These are phyloP conservation scores for Porphyra umbilicalis DNA, from an alignment of 31 red algal species.

Conservation along the genomic window DNA sequence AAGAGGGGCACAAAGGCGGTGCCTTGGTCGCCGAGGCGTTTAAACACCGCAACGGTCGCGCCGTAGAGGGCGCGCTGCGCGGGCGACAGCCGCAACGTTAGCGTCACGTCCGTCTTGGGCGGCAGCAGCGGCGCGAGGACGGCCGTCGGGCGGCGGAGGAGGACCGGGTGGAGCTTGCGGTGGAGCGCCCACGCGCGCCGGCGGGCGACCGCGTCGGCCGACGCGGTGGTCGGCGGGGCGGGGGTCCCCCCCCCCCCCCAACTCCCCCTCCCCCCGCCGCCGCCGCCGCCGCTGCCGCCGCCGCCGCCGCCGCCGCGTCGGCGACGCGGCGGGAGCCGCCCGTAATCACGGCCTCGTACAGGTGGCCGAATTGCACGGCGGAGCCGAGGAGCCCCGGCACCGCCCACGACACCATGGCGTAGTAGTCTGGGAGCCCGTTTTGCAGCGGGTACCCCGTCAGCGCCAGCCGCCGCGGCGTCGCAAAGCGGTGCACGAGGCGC, in stretches of 20 bases:
- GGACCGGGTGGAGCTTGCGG: not conserved
- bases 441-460: slow-evolving; percentile 31
- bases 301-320: not conserved
- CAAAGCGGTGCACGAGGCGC: slow-evolving; percentile 5
- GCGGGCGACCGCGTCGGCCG: not conserved
- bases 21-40: not conserved
- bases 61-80: not conserved
- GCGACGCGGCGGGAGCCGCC: not conserved
- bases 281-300: no score
- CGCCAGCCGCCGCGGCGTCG: slow-evolving; percentile 11
- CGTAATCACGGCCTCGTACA: slow-evolving; percentile 24
- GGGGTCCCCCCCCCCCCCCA: not conserved
- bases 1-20: not conserved
- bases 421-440: slow-evolving; percentile 17
- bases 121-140: not conserved
- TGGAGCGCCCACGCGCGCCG: not conserved
- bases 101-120: not conserved
- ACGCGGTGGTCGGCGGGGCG: not conserved
- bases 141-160: not conserved
- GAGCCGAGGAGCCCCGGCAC: slow-evolving; percentile 22
- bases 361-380: slow-evolving; percentile 12
- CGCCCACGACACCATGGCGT: slow-evolving; percentile 11
- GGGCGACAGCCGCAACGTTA: not conserved
- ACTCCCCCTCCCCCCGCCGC: no score
- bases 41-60: not conserved